Evolutionary conservation across 192 early-diverging fungal genomes (phyloP).

Genomic region (Mortierella claussenii): DNA sequence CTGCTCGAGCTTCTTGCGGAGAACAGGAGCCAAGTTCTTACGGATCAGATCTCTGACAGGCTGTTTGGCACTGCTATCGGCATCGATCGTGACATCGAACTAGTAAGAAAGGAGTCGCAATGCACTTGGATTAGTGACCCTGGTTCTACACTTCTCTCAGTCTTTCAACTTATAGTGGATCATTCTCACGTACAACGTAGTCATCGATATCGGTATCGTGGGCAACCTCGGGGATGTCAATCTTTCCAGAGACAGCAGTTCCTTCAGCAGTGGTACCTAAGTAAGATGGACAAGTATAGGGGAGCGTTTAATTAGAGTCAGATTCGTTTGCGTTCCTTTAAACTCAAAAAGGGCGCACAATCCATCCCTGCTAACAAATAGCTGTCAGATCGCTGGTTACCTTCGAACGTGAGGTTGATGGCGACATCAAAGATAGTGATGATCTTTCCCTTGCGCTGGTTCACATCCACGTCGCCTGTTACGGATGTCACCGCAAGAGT

Average conservation of each 20-base stretch:
- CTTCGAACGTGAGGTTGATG: slow-evolving; percentile 80
- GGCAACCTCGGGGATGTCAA: slow-evolving; percentile 89
- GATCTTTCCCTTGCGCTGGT: slow-evolving; percentile 95
- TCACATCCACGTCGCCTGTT: slow-evolving; percentile 91
- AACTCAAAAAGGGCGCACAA: too few relatives aligned
- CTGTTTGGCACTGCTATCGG: slow-evolving; percentile 59
- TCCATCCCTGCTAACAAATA: not conserved
- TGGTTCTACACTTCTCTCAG: too few relatives aligned
- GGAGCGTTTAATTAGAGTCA: not conserved
- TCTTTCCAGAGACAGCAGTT: slow-evolving; percentile 73
- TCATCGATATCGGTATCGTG: slow-evolving; percentile 90
- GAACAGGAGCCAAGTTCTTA: slow-evolving; percentile 68
- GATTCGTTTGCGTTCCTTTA: not conserved
- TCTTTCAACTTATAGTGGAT: not conserved
- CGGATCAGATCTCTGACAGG: slow-evolving; percentile 77
- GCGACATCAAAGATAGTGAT: slow-evolving; percentile 94
- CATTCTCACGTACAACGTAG: slow-evolving; percentile 65
- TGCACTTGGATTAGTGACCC: not conserved
- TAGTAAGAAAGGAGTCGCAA: slow-evolving; percentile 17
- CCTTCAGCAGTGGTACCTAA: slow-evolving; percentile 67
- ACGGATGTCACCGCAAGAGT: slow-evolving; percentile 73
- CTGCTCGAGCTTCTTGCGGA: slow-evolving; percentile 66
- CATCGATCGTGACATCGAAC: slow-evolving; percentile 76
- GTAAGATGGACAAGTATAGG: too few relatives aligned
- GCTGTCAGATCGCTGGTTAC: slow-evolving; percentile 22